phyloP scores from a whole-genome alignment of 495 filamentous ascomycete genomes.

The Stereocaulon alpinum region DNA sequence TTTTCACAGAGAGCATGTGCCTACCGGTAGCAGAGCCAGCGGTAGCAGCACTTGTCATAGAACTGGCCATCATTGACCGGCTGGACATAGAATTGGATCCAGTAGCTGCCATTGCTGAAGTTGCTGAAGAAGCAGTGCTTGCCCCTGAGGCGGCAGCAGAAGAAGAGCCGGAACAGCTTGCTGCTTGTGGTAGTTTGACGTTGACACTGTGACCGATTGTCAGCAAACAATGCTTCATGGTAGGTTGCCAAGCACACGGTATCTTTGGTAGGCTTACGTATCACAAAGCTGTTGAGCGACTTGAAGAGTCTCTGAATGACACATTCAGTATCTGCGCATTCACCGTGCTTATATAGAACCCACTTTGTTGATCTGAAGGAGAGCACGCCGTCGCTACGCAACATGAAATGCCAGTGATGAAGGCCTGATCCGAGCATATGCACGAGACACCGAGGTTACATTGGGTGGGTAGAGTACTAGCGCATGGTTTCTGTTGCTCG shows the following conservation, averaged over 20 bases:
- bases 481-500: slow-evolving; percentile 42
- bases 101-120: slow-evolving; percentile 16
- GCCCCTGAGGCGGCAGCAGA: slow-evolving; percentile 18
- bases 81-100: slow-evolving; percentile 20
- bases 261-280: slow-evolving; percentile 10
- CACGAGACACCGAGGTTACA: slow-evolving; percentile 53
- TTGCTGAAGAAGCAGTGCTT: slow-evolving; percentile 14
- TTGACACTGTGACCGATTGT: slow-evolving; percentile 8
- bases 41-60: slow-evolving; percentile 9
- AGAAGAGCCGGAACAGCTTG: slow-evolving; percentile 19
- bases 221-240: not conserved
- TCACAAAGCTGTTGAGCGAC: slow-evolving; percentile 42
- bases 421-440: slow-evolving; percentile 52
- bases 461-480: slow-evolving; percentile 34
- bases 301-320: slow-evolving; percentile 36
- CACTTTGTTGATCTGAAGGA: slow-evolving; percentile 45
- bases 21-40: slow-evolving; percentile 17
- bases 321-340: not conserved
- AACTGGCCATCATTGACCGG: slow-evolving; percentile 14
- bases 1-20: not conserved
- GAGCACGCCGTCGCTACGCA: slow-evolving; percentile 52
- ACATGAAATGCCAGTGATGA: slow-evolving; percentile 54
- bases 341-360: slow-evolving; percentile 12
- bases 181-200: slow-evolving; percentile 23
- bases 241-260: not conserved